A percentile compares a stretch with the other conserved stretches of the same genome.
phyloP scores from a whole-genome alignment of 1,139 yeast genomes.

The Taphrina communis region DNA sequence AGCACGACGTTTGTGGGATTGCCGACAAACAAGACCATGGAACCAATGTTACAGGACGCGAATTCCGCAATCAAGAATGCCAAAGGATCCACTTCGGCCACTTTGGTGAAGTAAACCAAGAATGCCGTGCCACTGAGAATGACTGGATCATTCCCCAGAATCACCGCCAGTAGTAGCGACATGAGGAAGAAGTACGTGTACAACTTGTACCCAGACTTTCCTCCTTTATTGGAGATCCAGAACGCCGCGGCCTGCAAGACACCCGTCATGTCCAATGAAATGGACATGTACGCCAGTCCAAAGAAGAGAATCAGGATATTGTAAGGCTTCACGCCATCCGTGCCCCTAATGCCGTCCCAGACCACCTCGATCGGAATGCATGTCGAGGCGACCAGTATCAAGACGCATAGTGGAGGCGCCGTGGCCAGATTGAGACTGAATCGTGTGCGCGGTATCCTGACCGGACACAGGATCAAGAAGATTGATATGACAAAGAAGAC shows the following conservation, averaged over 20 bases:
- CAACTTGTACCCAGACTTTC: constrained; percentile 30
- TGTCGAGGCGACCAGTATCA: constrained; percentile 36
- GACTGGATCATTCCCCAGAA: constrained; percentile 42
- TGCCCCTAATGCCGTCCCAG: constrained; percentile 40
- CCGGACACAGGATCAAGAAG: constrained; percentile 36
- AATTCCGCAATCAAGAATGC: constrained; percentile 41
- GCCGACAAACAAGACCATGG: constrained; percentile 42
- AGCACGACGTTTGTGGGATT: constrained; percentile 41
- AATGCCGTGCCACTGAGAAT: constrained; percentile 41
- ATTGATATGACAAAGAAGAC: constrained; percentile 39
- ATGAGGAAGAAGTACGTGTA: constrained; percentile 40
- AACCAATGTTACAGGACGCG: constrained; percentile 38
- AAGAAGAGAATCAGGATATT: constrained; percentile 41
- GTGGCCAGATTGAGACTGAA: constrained; percentile 39
- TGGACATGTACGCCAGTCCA: constrained; percentile 42
- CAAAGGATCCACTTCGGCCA: constrained; percentile 38
- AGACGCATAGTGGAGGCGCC: constrained; percentile 40
- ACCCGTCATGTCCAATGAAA: constrained; percentile 41
- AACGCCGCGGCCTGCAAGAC: constrained; percentile 41
- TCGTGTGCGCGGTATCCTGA: constrained; percentile 32
- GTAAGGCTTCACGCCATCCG: constrained; percentile 41
- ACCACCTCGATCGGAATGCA: constrained; percentile 37
- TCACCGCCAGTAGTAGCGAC: constrained; percentile 30
- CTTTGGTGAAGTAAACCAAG: constrained; percentile 40
- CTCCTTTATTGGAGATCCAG: constrained; percentile 41